Base-by-base conservation (phyloP, 768 basidiomycete genomes). In the Mycena vulgaris region DNA sequence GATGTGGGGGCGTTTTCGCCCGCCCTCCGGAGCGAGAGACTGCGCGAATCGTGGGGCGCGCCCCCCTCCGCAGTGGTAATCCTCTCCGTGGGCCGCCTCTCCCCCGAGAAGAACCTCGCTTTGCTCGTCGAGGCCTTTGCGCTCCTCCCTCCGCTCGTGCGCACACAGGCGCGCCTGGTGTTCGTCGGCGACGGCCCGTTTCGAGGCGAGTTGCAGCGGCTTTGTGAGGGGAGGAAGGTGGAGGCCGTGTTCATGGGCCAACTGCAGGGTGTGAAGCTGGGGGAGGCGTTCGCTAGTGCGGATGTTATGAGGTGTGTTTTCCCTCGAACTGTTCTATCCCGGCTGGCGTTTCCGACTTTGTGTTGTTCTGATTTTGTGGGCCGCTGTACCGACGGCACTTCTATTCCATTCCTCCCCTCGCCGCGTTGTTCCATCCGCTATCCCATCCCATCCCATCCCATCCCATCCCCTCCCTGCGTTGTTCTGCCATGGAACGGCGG, bases 21-120 rank as follows among this genome's bases (percentile, higher is more conserved):
- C 9, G n/a, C 39, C 25, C 14, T 30, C 13, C 61, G 68, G 37
- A 31, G 45, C 9, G 5, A 8, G 0, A 8, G 25, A 0, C 60
- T 63, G 7, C 61, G 68, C 33, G 33, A 10, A 0, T 6, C 33
- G 2, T 69, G 68, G 68, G 68, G 68, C 55, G 55, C 30, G 14
- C 3, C 8, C 13, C 27, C 42, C 2, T 0, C 21, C 19, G 55
- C 23, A 47, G 58, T 61, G 19, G 57, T 69, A 8, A 17, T 72
- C 27, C 63, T 72, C 30, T 69, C 52, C 53, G 59, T 72, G 5
- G 67, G 67, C 6, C 67, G 71, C 23, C 59, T 72, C 35, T 40
- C 31, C 5, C 63, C 45, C 7, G 71, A 72, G 63, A 72, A 72
- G 63, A 72, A 72, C 31, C 71, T 72, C 17, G n/a, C 10, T 1